Evolutionary conservation across 371 early-diverging fungal species (phyloP).

Genomic region (Mortierella sp.): DNA sequence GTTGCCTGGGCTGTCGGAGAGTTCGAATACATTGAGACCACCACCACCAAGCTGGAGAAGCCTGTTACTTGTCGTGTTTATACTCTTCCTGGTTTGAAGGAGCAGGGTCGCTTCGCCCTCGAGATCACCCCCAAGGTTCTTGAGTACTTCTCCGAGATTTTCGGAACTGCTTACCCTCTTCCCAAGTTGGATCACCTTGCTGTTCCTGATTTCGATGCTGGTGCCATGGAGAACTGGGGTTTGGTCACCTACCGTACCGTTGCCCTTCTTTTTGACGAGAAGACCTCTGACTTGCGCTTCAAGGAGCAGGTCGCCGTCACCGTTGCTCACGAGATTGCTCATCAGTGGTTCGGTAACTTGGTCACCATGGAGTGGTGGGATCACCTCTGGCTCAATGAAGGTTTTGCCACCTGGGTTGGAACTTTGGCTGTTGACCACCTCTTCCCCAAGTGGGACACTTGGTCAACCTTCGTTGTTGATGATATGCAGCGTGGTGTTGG

Average conservation of each 20-base stretch:
- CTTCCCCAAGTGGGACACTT: slow-evolving; percentile 83
- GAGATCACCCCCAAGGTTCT: slow-evolving; percentile 78
- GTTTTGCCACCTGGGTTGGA: slow-evolving; percentile 96
- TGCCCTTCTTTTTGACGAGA: slow-evolving; percentile 78
- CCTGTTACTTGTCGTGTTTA: slow-evolving; percentile 83
- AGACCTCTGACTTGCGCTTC: slow-evolving; percentile 69
- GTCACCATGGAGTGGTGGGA: slow-evolving; percentile 90
- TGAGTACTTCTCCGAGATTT: slow-evolving; percentile 84
- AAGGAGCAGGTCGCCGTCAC: slow-evolving; percentile 87
- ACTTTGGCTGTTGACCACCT: slow-evolving; percentile 83
- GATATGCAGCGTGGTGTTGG: slow-evolving; percentile 78
- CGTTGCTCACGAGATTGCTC: slow-evolving; percentile 95
- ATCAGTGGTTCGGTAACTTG: slow-evolving; percentile 98
- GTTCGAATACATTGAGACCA: slow-evolving; percentile 86
- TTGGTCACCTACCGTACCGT: slow-evolving; percentile 92
- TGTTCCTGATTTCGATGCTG: slow-evolving; percentile 89
- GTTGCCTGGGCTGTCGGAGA: slow-evolving; percentile 92
- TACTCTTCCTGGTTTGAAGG: slow-evolving; percentile 73
- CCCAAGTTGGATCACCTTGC: slow-evolving; percentile 92
- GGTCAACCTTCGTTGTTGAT: slow-evolving; percentile 77
- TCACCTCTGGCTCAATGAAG: slow-evolving; percentile 97
- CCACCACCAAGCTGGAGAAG: slow-evolving; percentile 72
- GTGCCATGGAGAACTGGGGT: slow-evolving; percentile 97
- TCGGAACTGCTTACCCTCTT: slow-evolving; percentile 87
- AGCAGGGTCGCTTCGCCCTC: slow-evolving; percentile 84